Conservation (phyloP, 176 grass and related monocot genomes). For the Puya raimondii region DNA sequence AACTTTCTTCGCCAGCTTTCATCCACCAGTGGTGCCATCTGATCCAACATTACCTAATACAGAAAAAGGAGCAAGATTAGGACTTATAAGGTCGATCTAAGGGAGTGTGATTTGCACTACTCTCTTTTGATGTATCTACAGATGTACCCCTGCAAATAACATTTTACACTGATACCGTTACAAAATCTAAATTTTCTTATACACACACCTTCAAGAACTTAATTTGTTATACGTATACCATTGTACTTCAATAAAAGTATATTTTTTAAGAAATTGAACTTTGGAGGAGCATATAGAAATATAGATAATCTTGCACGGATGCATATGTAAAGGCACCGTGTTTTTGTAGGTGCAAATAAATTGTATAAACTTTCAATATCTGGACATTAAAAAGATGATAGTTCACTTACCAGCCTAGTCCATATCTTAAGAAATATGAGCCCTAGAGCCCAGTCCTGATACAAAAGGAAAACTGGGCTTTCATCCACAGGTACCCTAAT, state of each 20-base stretch:
- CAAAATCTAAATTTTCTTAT: no score
- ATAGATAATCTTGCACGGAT: no score
- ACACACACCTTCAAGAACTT: no score
- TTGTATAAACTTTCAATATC: background rate
- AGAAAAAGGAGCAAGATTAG: background rate
- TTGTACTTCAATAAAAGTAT: no score
- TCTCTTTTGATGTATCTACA: no score
- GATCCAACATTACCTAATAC: conserved; percentile 84
- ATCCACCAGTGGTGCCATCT: conserved; percentile 90
- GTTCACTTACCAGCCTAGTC: conserved; percentile 69
- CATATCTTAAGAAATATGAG: conserved; percentile 97
- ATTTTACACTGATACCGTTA: no score
- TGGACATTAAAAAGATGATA: background rate
- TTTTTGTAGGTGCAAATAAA: background rate
- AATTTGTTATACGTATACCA: no score
- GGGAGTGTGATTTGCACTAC: background rate
- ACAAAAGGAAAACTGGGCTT: conserved; percentile 89
- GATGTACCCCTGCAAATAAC: no score
- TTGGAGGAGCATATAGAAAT: no score
- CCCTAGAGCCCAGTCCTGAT: conserved; percentile 97
- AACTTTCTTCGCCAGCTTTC: conserved; percentile 90
- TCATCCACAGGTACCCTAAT: conserved; percentile 96
- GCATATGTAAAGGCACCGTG: background rate
- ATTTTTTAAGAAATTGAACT: no score
- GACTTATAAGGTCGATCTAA: background rate